A percentile compares a stretch with the other conserved stretches of the same genome.
phyloP scores from a whole-genome alignment of 495 filamentous ascomycete genomes.

The Friedmanniomyces simplex region DNA sequence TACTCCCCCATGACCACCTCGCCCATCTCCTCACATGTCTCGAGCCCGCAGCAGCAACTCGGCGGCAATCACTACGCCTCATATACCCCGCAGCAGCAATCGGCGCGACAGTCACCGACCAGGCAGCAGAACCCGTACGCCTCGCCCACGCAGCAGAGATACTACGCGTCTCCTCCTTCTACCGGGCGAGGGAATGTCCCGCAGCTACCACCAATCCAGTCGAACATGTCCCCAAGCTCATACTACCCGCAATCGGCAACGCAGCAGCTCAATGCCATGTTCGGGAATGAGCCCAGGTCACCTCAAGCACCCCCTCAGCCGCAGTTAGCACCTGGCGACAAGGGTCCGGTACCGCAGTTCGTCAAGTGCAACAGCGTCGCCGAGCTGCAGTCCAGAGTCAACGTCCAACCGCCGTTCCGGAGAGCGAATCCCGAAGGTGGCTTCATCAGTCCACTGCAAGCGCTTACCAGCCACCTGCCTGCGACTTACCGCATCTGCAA shows the following conservation, averaged over 20 bases:
- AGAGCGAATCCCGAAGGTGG: constrained; percentile 95
- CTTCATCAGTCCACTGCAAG: constrained; percentile 97
- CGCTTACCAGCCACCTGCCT: constrained; percentile 84
- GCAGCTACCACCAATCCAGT: constrained; percentile 62
- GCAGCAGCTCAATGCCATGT: constrained; percentile 58
- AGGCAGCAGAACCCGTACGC: constrained; percentile 43
- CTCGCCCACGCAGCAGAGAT: constrained; percentile 54
- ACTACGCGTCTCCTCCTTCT: constrained; percentile 43
- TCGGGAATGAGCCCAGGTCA: constrained; percentile 63
- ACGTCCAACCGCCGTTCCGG: constrained; percentile 78
- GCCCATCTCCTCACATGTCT: constrained; percentile 49
- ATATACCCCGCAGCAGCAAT: constrained; percentile 28
- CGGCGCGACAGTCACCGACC: constrained; percentile 48
- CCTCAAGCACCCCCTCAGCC: constrained; percentile 46
- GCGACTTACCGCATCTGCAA: constrained; percentile 98
- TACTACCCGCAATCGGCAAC: constrained; percentile 62
- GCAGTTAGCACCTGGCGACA: constrained; percentile 34
- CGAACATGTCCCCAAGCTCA: constrained; percentile 49
- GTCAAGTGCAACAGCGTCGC: constrained; percentile 58
- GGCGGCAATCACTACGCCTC: constrained; percentile 39
- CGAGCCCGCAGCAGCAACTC: constrained; percentile 48
- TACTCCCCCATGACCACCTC: constrained; percentile 92
- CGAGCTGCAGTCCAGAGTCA: constrained; percentile 74
- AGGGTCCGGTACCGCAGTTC: constrained; percentile 79
- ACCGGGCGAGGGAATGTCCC: constrained; percentile 28